Evolutionary conservation across 2,329 filamentous ascomycete species (phyloP), one percentile per base, ranked within the genome.

Genomic region (Fusarium albidum): DNA sequence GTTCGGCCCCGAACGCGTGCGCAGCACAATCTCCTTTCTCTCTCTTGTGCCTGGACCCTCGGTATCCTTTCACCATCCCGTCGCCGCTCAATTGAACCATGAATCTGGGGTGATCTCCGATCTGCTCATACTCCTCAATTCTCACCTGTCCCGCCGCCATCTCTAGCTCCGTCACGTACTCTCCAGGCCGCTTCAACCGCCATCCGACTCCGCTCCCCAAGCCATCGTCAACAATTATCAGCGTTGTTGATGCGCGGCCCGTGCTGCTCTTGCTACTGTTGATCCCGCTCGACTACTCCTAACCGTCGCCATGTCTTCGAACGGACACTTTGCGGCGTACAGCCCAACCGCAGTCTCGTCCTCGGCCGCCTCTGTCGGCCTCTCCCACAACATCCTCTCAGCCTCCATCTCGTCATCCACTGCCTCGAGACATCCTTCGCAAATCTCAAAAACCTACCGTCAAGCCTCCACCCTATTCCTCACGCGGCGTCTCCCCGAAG

Each of bases 381-480:
- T 81, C 68, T 72, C 76, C 66, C 83, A 86, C 47, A 74, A 75
- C 52, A 68, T 78, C 39, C 76, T 85, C 49, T 84, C 87, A 34
- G 84, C 85, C 50, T 91, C 91, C 56, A 84, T 90, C 65, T 83
- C 85, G 13, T 85, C 85, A 43, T 83, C 88, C 42, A 77, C 79
- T 25, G 77, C 82, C 18, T 75, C 82, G 34, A 86, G 87, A 46
- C 84, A 86, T 47, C 81, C 87, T 37, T 88, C 85, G 41, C 85
- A 90, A 68, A 90, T 96, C 68, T 95, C 94, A 64, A 95, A 95
- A 75, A 90, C 90, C 26, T 98, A 98, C 77, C 91, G 94, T 63
- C 92, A 96, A 77, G 91, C 95, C 27, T 96, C 92, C 7, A 93
- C 95, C 61, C 84, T 98, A 18, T 99, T 96, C 76, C 82, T 99